A percentile compares a stretch with the other conserved stretches of the same genome.
Conservation (phyloP, 2,329 filamentous ascomycete genomes). For the Fusarium kyushuense region DNA sequence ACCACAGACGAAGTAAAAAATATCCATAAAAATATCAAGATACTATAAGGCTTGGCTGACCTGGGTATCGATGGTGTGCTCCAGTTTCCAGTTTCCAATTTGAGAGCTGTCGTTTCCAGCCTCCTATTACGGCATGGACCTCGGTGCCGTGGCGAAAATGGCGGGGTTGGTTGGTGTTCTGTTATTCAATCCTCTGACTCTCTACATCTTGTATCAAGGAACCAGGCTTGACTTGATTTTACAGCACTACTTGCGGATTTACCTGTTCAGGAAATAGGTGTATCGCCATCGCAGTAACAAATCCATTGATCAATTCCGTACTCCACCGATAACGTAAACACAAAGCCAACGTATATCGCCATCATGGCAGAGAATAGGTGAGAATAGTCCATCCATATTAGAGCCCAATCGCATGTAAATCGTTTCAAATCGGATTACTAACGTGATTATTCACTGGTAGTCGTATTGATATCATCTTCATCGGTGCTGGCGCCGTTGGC, state of each 20-base stretch:
- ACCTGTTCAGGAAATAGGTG: neutral
- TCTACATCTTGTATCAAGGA: neutral
- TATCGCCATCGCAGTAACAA: neutral
- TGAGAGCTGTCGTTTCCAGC: neutral
- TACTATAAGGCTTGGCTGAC: conserved; percentile 17
- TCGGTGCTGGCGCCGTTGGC: conserved; percentile 78
- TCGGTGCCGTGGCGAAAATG: conserved; percentile 29
- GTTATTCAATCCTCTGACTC: conserved; percentile 15
- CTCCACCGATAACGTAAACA: conserved; percentile 9
- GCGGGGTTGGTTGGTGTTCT: conserved; percentile 27
- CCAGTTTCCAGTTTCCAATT: conserved; percentile 30
- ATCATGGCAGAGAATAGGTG: conserved; percentile 39
- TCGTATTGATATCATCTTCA: conserved; percentile 69
- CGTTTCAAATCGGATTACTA: conserved; percentile 5
- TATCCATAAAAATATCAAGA: conserved; percentile 1
- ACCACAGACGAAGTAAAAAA: neutral
- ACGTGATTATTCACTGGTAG: conserved; percentile 19
- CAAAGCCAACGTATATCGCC: neutral
- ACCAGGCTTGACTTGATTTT: neutral
- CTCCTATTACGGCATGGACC: conserved; percentile 20
- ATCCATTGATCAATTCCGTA: neutral
- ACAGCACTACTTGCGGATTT: neutral
- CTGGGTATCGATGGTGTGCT: conserved; percentile 37
- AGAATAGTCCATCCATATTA: neutral
- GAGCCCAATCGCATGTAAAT: neutral